Evolutionary conservation across 129 eudicot genomes (phyloP).

Genomic region (Artemisia annua): DNA sequence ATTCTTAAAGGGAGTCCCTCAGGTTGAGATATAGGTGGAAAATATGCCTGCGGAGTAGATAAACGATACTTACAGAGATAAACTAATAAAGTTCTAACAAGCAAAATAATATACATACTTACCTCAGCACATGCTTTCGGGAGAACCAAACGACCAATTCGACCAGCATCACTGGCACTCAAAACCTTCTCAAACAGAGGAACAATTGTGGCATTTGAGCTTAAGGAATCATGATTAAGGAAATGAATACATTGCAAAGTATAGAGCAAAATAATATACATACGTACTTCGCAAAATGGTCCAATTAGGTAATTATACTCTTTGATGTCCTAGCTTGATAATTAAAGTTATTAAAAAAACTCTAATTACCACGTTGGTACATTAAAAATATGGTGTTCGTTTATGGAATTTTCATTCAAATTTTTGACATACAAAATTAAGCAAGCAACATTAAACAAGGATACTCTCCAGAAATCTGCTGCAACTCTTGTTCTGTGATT

Average conservation of each 20-base stretch:
- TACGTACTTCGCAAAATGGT: background rate
- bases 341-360: background rate
- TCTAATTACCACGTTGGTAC: background rate
- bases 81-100: background rate
- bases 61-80: slow-evolving; percentile 2
- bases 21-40: slow-evolving; percentile 96
- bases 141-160: slow-evolving; percentile 98
- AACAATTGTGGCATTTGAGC: slow-evolving; percentile 88
- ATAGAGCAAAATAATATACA: background rate
- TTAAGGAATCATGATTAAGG: slow-evolving; percentile 54
- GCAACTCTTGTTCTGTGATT: slow-evolving; percentile 95
- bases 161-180: slow-evolving; percentile 99
- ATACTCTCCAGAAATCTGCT: slow-evolving; percentile 99
- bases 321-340: no score
- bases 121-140: slow-evolving; percentile 99
- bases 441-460: slow-evolving; percentile 34
- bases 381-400: background rate
- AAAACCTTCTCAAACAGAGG: slow-evolving; percentile 92
- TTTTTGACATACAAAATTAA: background rate
- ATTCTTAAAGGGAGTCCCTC: slow-evolving; percentile 92
- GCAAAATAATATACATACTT: slow-evolving; percentile 32
- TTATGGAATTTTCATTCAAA: background rate
- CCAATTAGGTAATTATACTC: background rate
- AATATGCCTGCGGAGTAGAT: slow-evolving; percentile 73
- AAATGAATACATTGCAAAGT: slow-evolving; percentile 20